phyloP scores from a whole-genome alignment of 257 asterid species.

The Rhazya stricta region DNA sequence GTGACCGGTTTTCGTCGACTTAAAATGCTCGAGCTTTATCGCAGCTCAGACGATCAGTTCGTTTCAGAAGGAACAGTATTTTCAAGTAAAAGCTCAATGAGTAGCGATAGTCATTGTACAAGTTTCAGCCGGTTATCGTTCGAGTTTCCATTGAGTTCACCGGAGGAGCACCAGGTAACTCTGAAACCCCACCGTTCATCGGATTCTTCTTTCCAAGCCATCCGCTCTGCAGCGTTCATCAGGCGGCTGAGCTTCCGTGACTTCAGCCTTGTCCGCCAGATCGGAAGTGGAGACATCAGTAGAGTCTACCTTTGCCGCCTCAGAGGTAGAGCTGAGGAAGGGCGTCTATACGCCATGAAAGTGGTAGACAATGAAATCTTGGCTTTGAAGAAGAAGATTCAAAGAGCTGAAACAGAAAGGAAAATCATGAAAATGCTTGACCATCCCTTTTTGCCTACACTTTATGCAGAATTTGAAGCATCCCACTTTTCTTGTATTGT shows the following conservation, averaged over 20 bases:
- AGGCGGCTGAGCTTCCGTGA: slow-evolving; percentile 49
- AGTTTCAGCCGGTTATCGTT: slow-evolving; percentile 65
- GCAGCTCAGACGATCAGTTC: slow-evolving; percentile 22
- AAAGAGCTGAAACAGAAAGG: slow-evolving; percentile 82
- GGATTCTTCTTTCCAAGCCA: slow-evolving; percentile 54
- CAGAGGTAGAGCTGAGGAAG: slow-evolving; percentile 29
- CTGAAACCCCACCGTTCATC: slow-evolving; percentile 72
- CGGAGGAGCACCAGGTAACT: slow-evolving; percentile 35
- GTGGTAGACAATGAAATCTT: slow-evolving; percentile 72
- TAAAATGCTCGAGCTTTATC: slow-evolving; percentile 9
- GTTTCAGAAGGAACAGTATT: slow-evolving; percentile 19
- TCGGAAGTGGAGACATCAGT: slow-evolving; percentile 89
- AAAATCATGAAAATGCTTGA: slow-evolving; percentile 62
- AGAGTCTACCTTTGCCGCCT: slow-evolving; percentile 58
- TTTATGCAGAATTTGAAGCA: slow-evolving; percentile 71
- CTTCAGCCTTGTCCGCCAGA: slow-evolving; percentile 64
- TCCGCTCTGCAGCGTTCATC: slow-evolving; percentile 16
- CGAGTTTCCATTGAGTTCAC: slow-evolving; percentile 54
- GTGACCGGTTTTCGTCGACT: neutral
- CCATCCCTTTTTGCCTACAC: slow-evolving; percentile 79
- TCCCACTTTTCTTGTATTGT: slow-evolving; percentile 74
- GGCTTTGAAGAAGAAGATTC: slow-evolving; percentile 63
- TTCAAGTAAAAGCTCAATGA: slow-evolving; percentile 64
- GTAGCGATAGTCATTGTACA: slow-evolving; percentile 58
- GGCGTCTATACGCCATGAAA: slow-evolving; percentile 69